Evolutionary conservation across 305 asterid genomes (phyloP).

Genomic region (Salvia sclarea): DNA sequence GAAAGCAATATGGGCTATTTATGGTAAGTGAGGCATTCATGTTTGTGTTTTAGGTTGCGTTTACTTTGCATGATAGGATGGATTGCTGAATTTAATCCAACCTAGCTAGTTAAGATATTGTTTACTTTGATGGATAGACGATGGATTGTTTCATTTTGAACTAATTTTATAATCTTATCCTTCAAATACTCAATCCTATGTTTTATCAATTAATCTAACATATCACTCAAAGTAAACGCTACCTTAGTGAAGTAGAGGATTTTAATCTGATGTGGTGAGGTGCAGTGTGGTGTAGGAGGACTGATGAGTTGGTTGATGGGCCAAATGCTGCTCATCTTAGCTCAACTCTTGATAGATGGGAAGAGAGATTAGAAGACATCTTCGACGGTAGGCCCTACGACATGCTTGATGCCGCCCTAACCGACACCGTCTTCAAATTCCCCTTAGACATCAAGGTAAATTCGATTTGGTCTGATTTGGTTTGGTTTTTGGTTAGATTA

Average conservation of each 20-base stretch:
- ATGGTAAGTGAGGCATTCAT: constrained; percentile 49
- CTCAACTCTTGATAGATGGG: constrained; percentile 75
- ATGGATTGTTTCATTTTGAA: too few relatives aligned
- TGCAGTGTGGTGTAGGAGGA: constrained; percentile 87
- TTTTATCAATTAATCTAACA: too few relatives aligned
- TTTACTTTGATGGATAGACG: too few relatives aligned
- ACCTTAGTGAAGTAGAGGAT: background rate
- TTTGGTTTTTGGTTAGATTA: too few relatives aligned
- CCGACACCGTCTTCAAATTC: constrained; percentile 62
- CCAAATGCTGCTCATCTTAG: constrained; percentile 59
- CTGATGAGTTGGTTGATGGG: constrained; percentile 83
- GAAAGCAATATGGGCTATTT: constrained; percentile 88
- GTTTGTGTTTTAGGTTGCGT: too few relatives aligned
- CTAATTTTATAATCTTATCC: too few relatives aligned
- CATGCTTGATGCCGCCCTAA: constrained; percentile 75
- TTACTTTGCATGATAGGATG: too few relatives aligned
- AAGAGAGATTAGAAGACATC: constrained; percentile 65
- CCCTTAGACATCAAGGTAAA: constrained; percentile 73
- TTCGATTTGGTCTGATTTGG: too few relatives aligned
- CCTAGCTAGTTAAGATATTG: too few relatives aligned
- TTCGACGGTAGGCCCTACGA: constrained; percentile 74
- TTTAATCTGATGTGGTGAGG: background rate
- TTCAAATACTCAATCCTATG: too few relatives aligned
- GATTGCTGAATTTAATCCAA: too few relatives aligned
- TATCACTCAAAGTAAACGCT: too few relatives aligned